These are phyloP conservation scores for Stygiomarasmius scandens DNA, from an alignment of 1,284 basidiomycete species.

Conservation along the genomic window DNA sequence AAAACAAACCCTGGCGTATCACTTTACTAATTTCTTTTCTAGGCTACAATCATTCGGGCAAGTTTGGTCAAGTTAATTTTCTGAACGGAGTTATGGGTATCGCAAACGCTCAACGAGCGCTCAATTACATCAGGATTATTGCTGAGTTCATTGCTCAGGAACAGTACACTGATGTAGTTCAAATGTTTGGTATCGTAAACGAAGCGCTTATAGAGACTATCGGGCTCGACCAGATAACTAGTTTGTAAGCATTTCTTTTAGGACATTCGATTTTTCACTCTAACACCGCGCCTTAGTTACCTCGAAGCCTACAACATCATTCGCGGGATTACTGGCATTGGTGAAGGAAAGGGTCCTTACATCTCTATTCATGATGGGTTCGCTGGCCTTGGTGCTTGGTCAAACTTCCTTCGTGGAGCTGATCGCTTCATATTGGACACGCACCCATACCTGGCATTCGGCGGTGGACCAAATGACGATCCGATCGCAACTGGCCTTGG, in stretches of 20 bases:
- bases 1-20: constrained; percentile 31
- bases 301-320: constrained; percentile 76
- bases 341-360: constrained; percentile 79
- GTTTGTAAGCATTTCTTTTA: constrained; percentile 51
- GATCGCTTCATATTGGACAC: constrained; percentile 82
- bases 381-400: constrained; percentile 60
- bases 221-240: constrained; percentile 51
- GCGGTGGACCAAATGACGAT: constrained; percentile 43
- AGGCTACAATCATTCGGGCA: constrained; percentile 77
- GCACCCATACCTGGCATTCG: constrained; percentile 79
- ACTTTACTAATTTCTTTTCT: constrained; percentile 40
- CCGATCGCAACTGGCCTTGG: constrained; percentile 43
- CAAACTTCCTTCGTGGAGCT: constrained; percentile 70
- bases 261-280: not conserved
- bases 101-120: constrained; percentile 82
- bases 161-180: constrained; percentile 68
- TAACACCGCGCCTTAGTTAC: constrained; percentile 45
- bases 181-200: constrained; percentile 78
- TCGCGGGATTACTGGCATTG: constrained; percentile 77
- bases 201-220: constrained; percentile 61
- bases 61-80: constrained; percentile 65
- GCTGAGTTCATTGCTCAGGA: constrained; percentile 74
- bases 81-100: constrained; percentile 63
- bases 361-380: constrained; percentile 86
- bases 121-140: constrained; percentile 85